These are phyloP conservation scores for Rhododendron molle DNA, from an alignment of 148 eudicot species.

Conservation along the genomic window DNA sequence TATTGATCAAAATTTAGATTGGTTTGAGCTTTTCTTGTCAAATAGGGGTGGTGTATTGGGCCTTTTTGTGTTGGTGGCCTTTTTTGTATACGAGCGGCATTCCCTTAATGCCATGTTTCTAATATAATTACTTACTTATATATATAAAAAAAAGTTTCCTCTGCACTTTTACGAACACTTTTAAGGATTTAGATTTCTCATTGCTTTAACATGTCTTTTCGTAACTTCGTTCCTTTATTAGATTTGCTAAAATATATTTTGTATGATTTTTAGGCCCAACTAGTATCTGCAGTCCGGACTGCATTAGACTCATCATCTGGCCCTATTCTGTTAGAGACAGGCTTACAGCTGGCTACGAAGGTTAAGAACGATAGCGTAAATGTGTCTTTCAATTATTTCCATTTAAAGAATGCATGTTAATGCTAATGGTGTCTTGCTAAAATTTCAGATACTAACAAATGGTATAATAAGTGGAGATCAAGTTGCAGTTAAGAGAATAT, in stretches of 20 bases:
- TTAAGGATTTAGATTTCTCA: neutral
- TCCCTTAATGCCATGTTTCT: too few relatives aligned
- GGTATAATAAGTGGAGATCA: slow-evolving; percentile 88
- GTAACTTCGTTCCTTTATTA: neutral
- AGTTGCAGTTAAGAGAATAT: slow-evolving; percentile 83
- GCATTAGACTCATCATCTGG: slow-evolving; percentile 82
- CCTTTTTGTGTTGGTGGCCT: too few relatives aligned
- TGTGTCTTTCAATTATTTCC: neutral
- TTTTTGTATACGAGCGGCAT: too few relatives aligned
- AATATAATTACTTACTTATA: too few relatives aligned
- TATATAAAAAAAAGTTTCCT: neutral
- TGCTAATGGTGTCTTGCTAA: slow-evolving; percentile 10
- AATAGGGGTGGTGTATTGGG: too few relatives aligned
- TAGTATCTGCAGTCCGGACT: slow-evolving; percentile 93
- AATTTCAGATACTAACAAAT: slow-evolving; percentile 72
- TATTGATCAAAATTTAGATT: too few relatives aligned
- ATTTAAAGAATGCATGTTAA: slow-evolving; percentile 5
- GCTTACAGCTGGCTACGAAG: slow-evolving; percentile 95
- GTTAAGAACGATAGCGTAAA: slow-evolving; percentile 24
- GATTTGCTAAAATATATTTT: neutral
- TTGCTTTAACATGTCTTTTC: neutral
- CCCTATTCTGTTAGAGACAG: slow-evolving; percentile 89
- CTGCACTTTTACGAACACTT: neutral
- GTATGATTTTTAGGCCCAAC: slow-evolving; percentile 61
- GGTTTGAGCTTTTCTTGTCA: too few relatives aligned